Conservation (phyloP, 1,139 yeast species). For the Torulaspora globosa region DNA sequence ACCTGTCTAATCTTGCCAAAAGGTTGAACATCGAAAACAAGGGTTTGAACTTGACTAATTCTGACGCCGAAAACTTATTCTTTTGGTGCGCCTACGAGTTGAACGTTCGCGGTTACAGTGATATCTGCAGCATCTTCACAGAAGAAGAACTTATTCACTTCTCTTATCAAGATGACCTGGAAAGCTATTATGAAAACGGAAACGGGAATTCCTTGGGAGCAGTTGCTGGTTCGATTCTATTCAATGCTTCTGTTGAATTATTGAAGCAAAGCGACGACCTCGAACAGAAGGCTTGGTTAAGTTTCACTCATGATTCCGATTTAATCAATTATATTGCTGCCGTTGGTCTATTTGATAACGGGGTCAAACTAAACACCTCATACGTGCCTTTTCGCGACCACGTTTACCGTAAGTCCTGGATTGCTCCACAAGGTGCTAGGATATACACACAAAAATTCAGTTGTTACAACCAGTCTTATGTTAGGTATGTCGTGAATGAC, state of each 20-base stretch:
- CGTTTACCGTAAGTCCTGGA: slow-evolving; percentile 23
- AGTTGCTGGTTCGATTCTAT: slow-evolving; percentile 48
- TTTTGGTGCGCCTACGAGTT: slow-evolving; percentile 56
- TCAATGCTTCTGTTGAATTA: slow-evolving; percentile 43
- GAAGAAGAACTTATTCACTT: slow-evolving; percentile 50
- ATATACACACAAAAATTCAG: slow-evolving; percentile 49
- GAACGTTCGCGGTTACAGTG: slow-evolving; percentile 51
- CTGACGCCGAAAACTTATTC: slow-evolving; percentile 46
- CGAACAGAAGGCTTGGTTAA: slow-evolving; percentile 39
- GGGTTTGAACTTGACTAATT: slow-evolving; percentile 42
- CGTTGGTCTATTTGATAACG: slow-evolving; percentile 46
- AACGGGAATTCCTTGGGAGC: slow-evolving; percentile 48
- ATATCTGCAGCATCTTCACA: slow-evolving; percentile 52
- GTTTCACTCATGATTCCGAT: slow-evolving; percentile 61
- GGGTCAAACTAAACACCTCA: slow-evolving; percentile 26
- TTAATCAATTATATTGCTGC: slow-evolving; percentile 49
- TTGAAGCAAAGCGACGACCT: slow-evolving; percentile 25
- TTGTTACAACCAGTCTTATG: slow-evolving; percentile 40
- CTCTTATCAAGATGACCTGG: slow-evolving; percentile 46
- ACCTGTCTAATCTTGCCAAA: slow-evolving; percentile 39
- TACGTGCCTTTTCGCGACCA: slow-evolving; percentile 42
- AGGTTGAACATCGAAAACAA: slow-evolving; percentile 42
- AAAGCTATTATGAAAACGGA: slow-evolving; percentile 50
- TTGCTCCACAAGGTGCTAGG: slow-evolving; percentile 57
- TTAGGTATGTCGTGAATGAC: slow-evolving; percentile 54